Percentiles rank a stretch among this genome's conserved stretches.
phyloP scores from a whole-genome alignment of 352 stramenopile species.

The Phytopythium mirpurense region DNA sequence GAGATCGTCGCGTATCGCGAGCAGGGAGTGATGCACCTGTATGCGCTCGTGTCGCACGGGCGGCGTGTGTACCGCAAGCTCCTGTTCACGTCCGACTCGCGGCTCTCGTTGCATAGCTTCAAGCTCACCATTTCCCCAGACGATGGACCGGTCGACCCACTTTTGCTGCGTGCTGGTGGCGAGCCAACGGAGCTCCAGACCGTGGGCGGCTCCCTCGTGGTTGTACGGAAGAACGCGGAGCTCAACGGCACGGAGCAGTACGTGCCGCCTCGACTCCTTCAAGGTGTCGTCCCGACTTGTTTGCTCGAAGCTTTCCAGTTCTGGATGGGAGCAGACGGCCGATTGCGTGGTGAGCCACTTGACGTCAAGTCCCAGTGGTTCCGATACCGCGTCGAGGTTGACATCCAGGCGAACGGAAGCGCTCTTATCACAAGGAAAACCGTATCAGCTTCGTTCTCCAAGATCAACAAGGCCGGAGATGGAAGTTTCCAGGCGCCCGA shows the following conservation, averaged over 20 bases:
- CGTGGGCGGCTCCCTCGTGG: slow-evolving; percentile 83
- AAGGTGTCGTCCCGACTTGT: slow-evolving; percentile 91
- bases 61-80: slow-evolving; percentile 95
- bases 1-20: slow-evolving; percentile 95
- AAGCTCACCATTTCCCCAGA: slow-evolving; percentile 54
- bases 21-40: slow-evolving; percentile 94
- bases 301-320: slow-evolving; percentile 96
- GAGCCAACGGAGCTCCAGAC: slow-evolving; percentile 61
- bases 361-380: slow-evolving; percentile 85
- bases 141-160: slow-evolving; percentile 52
- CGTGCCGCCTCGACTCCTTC: slow-evolving; percentile 90
- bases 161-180: slow-evolving; percentile 55
- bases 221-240: slow-evolving; percentile 70
- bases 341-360: slow-evolving; percentile 92
- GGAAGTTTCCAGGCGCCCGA: slow-evolving; percentile 16
- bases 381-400: slow-evolving; percentile 74
- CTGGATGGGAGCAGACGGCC: slow-evolving; percentile 95
- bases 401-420: slow-evolving; percentile 34
- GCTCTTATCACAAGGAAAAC: slow-evolving; percentile 59
- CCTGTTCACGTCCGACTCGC: slow-evolving; percentile 96
- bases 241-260: slow-evolving; percentile 82
- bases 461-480: slow-evolving; percentile 26
- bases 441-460: slow-evolving; percentile 64
- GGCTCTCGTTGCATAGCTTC: slow-evolving; percentile 92
- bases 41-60: slow-evolving; percentile 96